Conservation (phyloP, 257 asterid species). For the Orobanche coerulescens region DNA sequence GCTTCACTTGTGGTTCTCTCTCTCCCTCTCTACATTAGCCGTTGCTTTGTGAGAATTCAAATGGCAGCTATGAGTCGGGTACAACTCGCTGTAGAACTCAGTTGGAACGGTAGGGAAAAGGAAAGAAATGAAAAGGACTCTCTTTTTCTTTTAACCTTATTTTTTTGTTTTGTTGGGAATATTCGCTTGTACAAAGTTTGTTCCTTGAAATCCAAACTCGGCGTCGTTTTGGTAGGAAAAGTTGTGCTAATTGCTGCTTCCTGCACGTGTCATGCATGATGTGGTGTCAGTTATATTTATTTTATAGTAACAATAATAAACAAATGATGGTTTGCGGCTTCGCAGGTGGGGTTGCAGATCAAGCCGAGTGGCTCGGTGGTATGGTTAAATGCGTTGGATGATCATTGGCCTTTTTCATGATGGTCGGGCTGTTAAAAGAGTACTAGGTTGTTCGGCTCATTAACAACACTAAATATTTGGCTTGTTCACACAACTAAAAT, state of each 20-base stretch:
- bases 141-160: neutral
- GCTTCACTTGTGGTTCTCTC: neutral
- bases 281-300: constrained; percentile 16
- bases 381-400: too few species aligned
- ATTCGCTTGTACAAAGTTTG: constrained; percentile 18
- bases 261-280: constrained; percentile 13
- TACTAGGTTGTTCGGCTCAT: too few species aligned
- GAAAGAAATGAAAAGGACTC: neutral
- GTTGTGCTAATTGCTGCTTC: neutral
- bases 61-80: neutral
- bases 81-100: neutral
- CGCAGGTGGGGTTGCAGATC: constrained; percentile 20
- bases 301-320: neutral
- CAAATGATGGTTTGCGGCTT: neutral
- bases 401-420: too few species aligned
- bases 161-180: neutral
- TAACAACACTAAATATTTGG: too few species aligned
- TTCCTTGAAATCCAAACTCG: constrained; percentile 12
- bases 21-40: neutral
- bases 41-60: neutral
- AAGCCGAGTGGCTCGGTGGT: neutral
- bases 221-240: constrained; percentile 24
- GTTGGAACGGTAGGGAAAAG: neutral
- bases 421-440: too few species aligned
- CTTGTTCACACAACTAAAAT: too few species aligned